Evolutionary conservation across 139 green algal species (phyloP).

Genomic region (Chlamydomonas asymmetrica): DNA sequence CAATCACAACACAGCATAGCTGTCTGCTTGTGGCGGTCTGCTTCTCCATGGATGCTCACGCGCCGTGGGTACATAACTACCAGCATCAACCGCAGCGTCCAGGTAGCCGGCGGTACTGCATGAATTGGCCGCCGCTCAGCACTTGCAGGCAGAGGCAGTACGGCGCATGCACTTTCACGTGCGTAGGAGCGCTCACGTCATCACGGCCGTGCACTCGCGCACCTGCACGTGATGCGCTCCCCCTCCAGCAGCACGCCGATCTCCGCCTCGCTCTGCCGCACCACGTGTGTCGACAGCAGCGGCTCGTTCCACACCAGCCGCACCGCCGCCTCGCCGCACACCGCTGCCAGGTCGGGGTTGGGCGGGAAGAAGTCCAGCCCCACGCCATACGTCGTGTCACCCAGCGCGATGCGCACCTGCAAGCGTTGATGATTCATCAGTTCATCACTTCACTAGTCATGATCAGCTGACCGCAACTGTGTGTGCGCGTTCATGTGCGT

Average conservation of each 20-base stretch:
- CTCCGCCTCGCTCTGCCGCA: constrained; percentile 24
- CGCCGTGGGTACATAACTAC: too few species aligned
- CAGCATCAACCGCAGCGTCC: too few species aligned
- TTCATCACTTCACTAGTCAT: not conserved
- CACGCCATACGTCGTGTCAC: not conserved
- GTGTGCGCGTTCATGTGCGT: not conserved
- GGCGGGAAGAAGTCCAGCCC: constrained; percentile 7
- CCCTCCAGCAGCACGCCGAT: constrained; percentile 10
- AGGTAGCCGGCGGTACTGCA: too few species aligned
- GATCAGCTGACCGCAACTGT: not conserved
- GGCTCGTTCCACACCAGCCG: constrained; percentile 19
- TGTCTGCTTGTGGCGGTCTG: too few species aligned
- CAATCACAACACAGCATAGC: too few species aligned
- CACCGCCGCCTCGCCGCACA: constrained; percentile 1
- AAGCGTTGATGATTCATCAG: not conserved
- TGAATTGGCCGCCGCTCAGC: too few species aligned
- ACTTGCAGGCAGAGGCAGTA: too few species aligned
- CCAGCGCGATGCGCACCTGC: constrained; percentile 1
- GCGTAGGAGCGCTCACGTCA: too few species aligned
- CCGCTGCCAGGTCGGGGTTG: constrained; percentile 5
- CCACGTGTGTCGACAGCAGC: not conserved
- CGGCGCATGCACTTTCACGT: too few species aligned
- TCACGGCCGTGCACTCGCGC: too few species aligned
- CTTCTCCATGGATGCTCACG: too few species aligned
- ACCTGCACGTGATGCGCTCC: constrained; percentile 14